These are phyloP conservation scores for Austroboletus novae-zelandiae DNA, from an alignment of 1,284 basidiomycete species.

Conservation along the genomic window DNA sequence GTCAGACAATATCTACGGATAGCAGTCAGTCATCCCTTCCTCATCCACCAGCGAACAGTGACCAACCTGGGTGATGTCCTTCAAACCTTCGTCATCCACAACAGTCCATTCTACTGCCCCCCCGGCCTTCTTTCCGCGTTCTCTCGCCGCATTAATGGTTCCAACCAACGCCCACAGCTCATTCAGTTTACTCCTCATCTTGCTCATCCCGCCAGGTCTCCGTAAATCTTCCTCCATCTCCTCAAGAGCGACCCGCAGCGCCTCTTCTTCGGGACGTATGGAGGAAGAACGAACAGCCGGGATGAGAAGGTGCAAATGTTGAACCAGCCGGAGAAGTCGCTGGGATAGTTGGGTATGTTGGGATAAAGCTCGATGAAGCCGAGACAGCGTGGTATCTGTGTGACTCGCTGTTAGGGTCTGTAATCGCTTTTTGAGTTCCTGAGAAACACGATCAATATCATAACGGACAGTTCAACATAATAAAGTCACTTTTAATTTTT, in stretches of 20 bases:
- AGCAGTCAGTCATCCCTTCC: constrained; percentile 2
- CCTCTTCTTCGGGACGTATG: constrained; percentile 82
- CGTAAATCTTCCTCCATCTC: constrained; percentile 75
- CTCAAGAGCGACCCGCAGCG: constrained; percentile 65
- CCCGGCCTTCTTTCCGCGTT: constrained; percentile 49
- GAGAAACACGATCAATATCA: constrained; percentile 5
- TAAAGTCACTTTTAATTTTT: constrained; percentile 56
- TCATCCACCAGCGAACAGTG: neutral
- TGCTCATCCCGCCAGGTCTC: constrained; percentile 49
- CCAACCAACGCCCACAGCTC: constrained; percentile 87
- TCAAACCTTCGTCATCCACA: constrained; percentile 79
- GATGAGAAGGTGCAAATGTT: constrained; percentile 78
- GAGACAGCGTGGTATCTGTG: constrained; percentile 66
- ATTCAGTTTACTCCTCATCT: constrained; percentile 69
- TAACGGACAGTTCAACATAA: neutral
- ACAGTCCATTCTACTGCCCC: constrained; percentile 69
- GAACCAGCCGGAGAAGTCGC: constrained; percentile 69
- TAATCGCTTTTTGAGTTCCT: constrained; percentile 70
- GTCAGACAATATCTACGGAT: constrained; percentile 64
- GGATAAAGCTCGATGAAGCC: constrained; percentile 63
- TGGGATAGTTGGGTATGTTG: constrained; percentile 74
- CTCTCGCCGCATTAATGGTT: constrained; percentile 65
- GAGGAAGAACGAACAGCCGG: constrained; percentile 75
- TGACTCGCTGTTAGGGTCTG: constrained; percentile 65
- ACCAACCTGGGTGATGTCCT: constrained; percentile 71